phyloP scores from a whole-genome alignment of 2,329 filamentous ascomycete genomes.

The Metarhizium brunneum region DNA sequence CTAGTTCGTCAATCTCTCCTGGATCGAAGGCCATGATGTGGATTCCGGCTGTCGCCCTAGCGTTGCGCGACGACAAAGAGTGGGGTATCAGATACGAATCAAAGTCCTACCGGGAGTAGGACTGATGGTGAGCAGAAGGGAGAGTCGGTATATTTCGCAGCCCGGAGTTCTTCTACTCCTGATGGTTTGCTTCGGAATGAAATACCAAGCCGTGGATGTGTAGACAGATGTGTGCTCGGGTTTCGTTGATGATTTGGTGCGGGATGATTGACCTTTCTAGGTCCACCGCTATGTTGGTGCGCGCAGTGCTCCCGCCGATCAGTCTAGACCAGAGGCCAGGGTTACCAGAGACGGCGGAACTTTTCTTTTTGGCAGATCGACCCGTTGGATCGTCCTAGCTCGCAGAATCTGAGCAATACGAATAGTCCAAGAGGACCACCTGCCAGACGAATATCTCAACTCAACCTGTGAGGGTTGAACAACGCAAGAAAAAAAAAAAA shows the following conservation, averaged over 20 bases:
- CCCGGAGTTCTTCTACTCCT: neutral
- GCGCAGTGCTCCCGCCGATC: neutral
- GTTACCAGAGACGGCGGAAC: neutral
- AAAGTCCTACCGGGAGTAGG: neutral
- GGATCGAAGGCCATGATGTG: neutral
- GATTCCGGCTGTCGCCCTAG: neutral
- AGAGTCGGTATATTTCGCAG: neutral
- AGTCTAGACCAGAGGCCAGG: neutral
- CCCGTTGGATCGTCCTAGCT: neutral
- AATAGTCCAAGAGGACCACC: neutral
- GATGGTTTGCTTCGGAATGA: neutral
- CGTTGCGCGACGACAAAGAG: neutral
- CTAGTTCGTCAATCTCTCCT: neutral
- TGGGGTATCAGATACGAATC: neutral
- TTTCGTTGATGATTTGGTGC: neutral
- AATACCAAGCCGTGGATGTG: neutral
- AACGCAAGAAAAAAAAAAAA: neutral
- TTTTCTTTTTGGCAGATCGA: neutral
- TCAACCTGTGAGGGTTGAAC: neutral
- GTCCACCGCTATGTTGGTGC: neutral
- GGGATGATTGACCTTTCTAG: no score
- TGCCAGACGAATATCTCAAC: neutral
- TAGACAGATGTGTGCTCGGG: neutral
- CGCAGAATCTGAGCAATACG: neutral
- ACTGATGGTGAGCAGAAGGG: neutral